Evolutionary conservation across 192 early-diverging fungal genomes (phyloP), one percentile per base, ranked within the genome.

Genomic region (Martensiomyces pterosporus): DNA sequence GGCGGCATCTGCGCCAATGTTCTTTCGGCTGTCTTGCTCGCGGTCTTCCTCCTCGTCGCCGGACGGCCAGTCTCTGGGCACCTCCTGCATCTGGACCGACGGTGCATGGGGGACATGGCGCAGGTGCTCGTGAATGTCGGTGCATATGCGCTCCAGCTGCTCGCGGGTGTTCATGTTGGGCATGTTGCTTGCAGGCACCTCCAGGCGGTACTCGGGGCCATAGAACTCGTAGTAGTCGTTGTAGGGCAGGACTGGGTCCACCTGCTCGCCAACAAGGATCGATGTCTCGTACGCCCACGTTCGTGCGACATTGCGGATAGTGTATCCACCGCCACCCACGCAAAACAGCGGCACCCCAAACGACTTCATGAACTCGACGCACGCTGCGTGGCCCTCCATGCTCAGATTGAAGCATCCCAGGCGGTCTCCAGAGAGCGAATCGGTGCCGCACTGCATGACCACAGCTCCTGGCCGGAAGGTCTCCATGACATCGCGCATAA

Each of bases 281-380:
- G 84, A 74, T 1, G 95, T 98, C 57, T 98, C 95, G 67, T 94
- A 96, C 8, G 88, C 85, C 94, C 92, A 94, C 9, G 86, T 85
- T n/a, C 94, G 82, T 16, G 92, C 87, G 0, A 94, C 92, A 64
- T 97, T 94, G 15, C 92, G 80, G 62, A 95, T 91, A 0, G 95
- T 98, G 63, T 98, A 98, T 3, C 95, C 95, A 22, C 95, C 95
- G 17, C 95, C 95, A 39, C 95, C 95, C 2, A 96, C 64, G 24
- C 92, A 84, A 34, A 98, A 55, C 75, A 98, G 70, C 17, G 95
- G 95, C 21, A 98, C 73, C 50, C 87, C 83, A 62, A 95, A 90
- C 9, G 79, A 82, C 47, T 93, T 94, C 60, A 96, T 88, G 67
- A 90, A 96, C 47, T 82, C 82, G 4, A 96, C 89, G 62, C 95